Evolutionary conservation across 148 eudicot genomes (phyloP).

Genomic region (Pouteria glomerata): DNA sequence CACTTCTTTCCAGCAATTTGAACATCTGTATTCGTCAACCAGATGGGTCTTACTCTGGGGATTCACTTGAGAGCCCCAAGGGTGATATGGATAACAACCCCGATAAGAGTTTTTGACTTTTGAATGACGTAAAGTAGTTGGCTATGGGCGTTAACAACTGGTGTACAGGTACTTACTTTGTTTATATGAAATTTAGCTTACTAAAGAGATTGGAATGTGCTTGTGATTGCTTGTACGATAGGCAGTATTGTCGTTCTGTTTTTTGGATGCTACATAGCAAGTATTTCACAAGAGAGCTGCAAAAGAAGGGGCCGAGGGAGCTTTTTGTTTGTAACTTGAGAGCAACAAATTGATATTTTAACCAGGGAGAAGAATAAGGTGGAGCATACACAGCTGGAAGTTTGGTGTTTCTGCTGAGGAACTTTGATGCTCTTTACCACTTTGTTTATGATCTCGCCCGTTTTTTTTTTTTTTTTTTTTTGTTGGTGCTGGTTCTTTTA

Average conservation of each 20-base stretch:
- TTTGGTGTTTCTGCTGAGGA: too few species aligned
- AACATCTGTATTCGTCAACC: constrained; percentile 56
- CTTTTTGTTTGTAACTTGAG: constrained; percentile 15
- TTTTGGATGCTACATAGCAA: constrained; percentile 11
- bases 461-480: not conserved
- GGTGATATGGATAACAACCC: constrained; percentile 23
- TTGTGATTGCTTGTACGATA: constrained; percentile 1
- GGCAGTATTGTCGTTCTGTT: constrained; percentile 14
- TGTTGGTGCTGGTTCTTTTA: not conserved
- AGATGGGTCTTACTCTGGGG: constrained; percentile 53
- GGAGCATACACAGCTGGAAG: constrained; percentile 3
- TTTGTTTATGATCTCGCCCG: not conserved
- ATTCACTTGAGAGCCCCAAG: constrained; percentile 45
- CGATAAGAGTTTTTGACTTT: constrained; percentile 1
- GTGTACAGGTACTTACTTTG: too few species aligned
- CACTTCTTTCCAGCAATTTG: constrained; percentile 37
- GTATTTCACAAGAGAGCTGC: constrained; percentile 1
- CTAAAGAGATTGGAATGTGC: not conserved
- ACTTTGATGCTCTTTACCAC: not conserved
- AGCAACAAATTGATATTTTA: constrained; percentile 9
- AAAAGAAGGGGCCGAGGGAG: constrained; percentile 5
- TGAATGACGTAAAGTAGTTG: too few species aligned
- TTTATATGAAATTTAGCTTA: constrained; percentile 5
- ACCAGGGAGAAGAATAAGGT: constrained; percentile 5
- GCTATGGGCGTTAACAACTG: too few species aligned